Evolutionary conservation across 2,329 filamentous ascomycete genomes (phyloP).

Genomic region (Metarhizium rileyi): DNA sequence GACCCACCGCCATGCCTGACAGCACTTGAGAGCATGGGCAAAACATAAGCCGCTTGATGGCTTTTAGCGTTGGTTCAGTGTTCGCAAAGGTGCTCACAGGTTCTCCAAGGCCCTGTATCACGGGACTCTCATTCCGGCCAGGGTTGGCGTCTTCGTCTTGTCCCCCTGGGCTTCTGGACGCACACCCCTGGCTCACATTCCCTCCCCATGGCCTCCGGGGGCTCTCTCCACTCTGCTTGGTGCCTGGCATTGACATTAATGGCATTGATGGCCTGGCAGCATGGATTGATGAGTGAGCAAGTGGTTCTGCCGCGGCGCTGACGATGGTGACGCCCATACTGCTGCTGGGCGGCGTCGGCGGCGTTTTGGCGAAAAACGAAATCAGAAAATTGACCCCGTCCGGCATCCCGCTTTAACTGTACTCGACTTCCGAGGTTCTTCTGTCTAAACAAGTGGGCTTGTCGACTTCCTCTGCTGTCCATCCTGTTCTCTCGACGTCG

Average conservation of each 20-base stretch:
- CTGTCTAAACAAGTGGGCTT: no score
- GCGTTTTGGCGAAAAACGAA: neutral
- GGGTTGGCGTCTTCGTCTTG: neutral
- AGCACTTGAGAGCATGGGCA: neutral
- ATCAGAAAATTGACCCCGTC: neutral
- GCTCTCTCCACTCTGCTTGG: neutral
- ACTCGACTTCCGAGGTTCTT: no score
- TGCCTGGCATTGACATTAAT: neutral
- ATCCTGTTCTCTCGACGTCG: no score
- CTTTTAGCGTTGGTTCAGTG: neutral
- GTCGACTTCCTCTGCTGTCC: no score
- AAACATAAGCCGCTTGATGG: no score
- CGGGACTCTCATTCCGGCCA: constrained; percentile 1
- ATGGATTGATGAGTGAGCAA: neutral
- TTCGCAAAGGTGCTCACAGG: neutral
- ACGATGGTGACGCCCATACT: neutral
- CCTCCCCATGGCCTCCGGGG: neutral
- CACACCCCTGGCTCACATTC: neutral
- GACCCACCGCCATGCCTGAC: neutral
- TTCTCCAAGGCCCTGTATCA: no score
- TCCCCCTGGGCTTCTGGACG: neutral
- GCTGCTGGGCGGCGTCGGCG: neutral
- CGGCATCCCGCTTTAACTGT: neutral
- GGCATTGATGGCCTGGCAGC: no score
- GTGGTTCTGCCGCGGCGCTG: neutral